Percentiles rank a stretch among this genome's conserved stretches.
These are phyloP conservation scores for Teratosphaeria gauchensis DNA, from an alignment of 2,329 filamentous ascomycete genomes.

Conservation along the genomic window DNA sequence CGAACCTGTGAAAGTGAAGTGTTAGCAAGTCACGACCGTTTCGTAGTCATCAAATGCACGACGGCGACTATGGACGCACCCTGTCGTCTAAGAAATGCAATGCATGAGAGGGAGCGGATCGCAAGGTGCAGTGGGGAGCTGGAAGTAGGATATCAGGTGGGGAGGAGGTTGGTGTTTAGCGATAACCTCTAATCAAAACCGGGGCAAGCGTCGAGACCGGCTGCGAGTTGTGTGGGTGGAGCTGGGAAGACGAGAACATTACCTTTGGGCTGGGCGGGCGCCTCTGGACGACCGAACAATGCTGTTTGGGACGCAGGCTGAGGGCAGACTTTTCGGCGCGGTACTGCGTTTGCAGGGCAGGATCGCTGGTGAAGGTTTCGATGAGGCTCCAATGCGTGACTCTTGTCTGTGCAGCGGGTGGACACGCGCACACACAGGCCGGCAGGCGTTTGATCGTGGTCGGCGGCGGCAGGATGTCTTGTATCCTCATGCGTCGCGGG, in stretches of 20 bases:
- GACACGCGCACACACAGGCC: background rate
- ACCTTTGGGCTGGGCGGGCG: background rate
- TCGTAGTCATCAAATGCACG: slow-evolving; percentile 15
- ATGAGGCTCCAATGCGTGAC: background rate
- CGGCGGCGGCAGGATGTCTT: background rate
- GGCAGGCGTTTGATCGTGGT: background rate
- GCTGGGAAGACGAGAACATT: background rate
- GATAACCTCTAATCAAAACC: slow-evolving; percentile 9
- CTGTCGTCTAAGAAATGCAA: slow-evolving; percentile 26
- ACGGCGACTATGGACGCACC: slow-evolving; percentile 26
- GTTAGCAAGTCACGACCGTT: slow-evolving; percentile 7
- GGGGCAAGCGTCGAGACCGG: background rate
- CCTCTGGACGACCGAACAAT: background rate
- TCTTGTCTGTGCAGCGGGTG: slow-evolving; percentile 1
- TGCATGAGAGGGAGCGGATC: slow-evolving; percentile 25
- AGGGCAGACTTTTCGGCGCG: background rate
- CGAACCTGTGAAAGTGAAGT: slow-evolving; percentile 9
- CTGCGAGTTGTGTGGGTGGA: background rate
- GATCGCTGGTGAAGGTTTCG: background rate
- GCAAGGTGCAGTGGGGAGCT: slow-evolving; percentile 20
- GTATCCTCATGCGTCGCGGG: slow-evolving; percentile 2
- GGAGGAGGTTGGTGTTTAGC: slow-evolving; percentile 18
- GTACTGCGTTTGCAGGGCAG: background rate
- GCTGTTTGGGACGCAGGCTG: background rate
- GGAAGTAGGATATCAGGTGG: slow-evolving; percentile 17